phyloP scores from a whole-genome alignment of 2,329 filamentous ascomycete species.

The Pestalotiopsis sp. region DNA sequence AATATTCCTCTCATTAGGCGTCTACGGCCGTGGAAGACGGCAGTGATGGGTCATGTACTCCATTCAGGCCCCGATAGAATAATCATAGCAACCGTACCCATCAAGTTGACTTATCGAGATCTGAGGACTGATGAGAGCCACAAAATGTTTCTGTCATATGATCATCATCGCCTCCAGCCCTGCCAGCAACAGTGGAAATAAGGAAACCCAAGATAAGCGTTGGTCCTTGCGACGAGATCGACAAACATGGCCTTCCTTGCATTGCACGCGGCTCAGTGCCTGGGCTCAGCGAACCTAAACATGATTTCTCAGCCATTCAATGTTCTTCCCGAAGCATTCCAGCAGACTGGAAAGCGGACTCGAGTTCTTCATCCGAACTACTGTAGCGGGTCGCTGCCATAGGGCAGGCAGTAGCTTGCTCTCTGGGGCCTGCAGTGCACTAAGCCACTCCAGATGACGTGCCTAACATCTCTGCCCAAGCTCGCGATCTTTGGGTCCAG shows the following conservation, averaged over 20 bases:
- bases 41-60: too few species aligned
- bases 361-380: background rate
- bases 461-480: background rate
- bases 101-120: background rate
- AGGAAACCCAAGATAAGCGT: background rate
- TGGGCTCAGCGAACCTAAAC: too few species aligned
- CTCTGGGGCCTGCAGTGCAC: background rate
- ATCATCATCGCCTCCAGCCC: background rate
- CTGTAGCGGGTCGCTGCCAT: background rate
- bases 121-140: background rate
- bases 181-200: background rate
- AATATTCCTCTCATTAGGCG: too few species aligned
- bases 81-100: background rate
- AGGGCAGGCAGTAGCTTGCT: background rate
- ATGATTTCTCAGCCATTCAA: too few species aligned
- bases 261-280: background rate
- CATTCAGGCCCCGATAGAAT: background rate
- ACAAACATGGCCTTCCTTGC: background rate
- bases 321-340: too few species aligned
- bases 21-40: too few species aligned
- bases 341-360: too few species aligned
- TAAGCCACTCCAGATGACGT: background rate
- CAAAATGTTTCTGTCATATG: background rate
- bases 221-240: conserved; percentile 8
- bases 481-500: too few species aligned